A percentile compares a stretch with the other conserved stretches of the same genome.
These are phyloP conservation scores for Neurospora sp. DNA, from an alignment of 495 filamentous ascomycete genomes.

Conservation along the genomic window DNA sequence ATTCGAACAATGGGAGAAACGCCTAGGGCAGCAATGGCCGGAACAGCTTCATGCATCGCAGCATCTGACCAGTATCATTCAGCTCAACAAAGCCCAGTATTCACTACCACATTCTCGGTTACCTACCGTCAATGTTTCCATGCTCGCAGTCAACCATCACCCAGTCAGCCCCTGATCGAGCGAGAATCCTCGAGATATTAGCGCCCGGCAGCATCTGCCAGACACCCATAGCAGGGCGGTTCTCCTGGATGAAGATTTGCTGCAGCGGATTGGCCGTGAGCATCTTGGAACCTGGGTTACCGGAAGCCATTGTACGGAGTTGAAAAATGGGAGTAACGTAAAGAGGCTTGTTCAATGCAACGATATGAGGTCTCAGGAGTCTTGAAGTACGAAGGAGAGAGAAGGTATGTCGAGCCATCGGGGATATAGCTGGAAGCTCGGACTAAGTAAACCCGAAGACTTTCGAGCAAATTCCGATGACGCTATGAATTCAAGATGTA, in stretches of 20 bases:
- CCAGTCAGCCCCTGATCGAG: slow-evolving; percentile 62
- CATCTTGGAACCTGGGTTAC: slow-evolving; percentile 36
- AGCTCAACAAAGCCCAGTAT: neutral
- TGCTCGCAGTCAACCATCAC: slow-evolving; percentile 69
- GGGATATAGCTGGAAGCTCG: neutral
- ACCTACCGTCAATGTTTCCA: slow-evolving; percentile 63
- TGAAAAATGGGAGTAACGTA: neutral
- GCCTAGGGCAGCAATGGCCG: slow-evolving; percentile 56
- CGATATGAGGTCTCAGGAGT: too few relatives aligned
- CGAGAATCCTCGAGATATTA: slow-evolving; percentile 59
- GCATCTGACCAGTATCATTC: slow-evolving; percentile 40
- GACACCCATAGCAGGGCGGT: slow-evolving; percentile 50
- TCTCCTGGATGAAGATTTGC: slow-evolving; percentile 45
- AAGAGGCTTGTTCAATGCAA: neutral
- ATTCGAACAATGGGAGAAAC: slow-evolving; percentile 59
- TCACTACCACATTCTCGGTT: neutral
- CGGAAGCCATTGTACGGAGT: slow-evolving; percentile 5
- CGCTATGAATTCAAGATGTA: neutral
- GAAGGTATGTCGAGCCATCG: slow-evolving; percentile 1
- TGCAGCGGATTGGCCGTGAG: slow-evolving; percentile 54
- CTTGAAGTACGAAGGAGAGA: neutral
- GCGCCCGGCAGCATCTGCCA: slow-evolving; percentile 70
- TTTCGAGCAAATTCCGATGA: neutral
- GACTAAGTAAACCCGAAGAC: neutral
- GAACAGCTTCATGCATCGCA: slow-evolving; percentile 76